Base-by-base conservation (phyloP, 75 land plant species). In the Azolla pinnata region DNA sequence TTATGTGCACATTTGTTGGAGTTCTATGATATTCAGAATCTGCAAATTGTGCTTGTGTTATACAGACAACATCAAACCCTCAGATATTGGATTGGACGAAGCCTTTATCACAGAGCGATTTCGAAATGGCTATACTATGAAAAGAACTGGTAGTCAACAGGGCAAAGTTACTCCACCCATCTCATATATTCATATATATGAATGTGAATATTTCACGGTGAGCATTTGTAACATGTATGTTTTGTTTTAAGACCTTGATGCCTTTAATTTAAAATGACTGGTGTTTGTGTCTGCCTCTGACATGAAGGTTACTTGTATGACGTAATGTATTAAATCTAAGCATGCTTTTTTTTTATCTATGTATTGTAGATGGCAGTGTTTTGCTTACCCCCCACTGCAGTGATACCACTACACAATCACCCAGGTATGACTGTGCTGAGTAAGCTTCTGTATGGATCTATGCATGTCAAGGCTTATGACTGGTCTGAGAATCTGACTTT, bases 381-480 rank as follows among this genome's bases (percentile, higher is more conserved):
- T 72, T 81, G 69, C 54, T 54, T 85, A 14, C 84, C 84, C 2
- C 40, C 77, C 16, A 52, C 57, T 1, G 81, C 64, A 17, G 77
- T 73, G 8, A 78, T 81, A 27, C 88, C 88, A 10, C 79, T 85
- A 1, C 88, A 85, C 38, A 78, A 85, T 62, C 88, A 85, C 42
- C 88, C 88, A 12, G 76, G 65, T 0, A 85, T 85, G 88, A 85
- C 85, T 3, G 85, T 85, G 1, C 72, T 81, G 34, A 81, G 79
- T 64, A 85, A 85, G 49, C 74, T 81, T 28, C 65, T 84, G 0
- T 62, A 71, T 5, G 87, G 87, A 16, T 46, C 71, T 0, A 74
- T 84, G 83, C 87, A 84, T 61, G 69, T 80, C 14, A 84, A 80
- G 61, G 55, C 87, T 0, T 84, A 77, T 45, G 87, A 84, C 48